phyloP scores from a whole-genome alignment of 2,329 filamentous ascomycete species.

The Byssochlamys sp. region DNA sequence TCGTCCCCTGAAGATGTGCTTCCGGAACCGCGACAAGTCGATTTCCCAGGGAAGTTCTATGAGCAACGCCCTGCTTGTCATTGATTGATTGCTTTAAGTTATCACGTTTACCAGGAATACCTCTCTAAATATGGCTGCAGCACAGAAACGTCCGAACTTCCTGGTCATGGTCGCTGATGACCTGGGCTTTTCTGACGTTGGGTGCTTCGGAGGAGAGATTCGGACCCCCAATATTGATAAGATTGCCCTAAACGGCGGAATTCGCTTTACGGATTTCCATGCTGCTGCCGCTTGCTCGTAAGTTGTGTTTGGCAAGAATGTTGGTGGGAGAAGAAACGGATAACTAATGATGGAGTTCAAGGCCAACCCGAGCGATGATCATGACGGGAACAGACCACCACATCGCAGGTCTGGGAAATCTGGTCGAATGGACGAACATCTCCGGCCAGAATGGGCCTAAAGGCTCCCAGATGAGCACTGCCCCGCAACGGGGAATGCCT shows the following conservation, averaged over 20 bases:
- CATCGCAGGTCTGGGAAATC: conserved; percentile 46
- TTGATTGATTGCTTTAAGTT: background rate
- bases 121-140: conserved; percentile 12
- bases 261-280: conserved; percentile 57
- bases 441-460: conserved; percentile 45
- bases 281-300: conserved; percentile 54
- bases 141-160: conserved; percentile 47
- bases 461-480: conserved; percentile 42
- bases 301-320: conserved; percentile 4
- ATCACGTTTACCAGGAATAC: background rate
- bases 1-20: background rate
- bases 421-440: conserved; percentile 50
- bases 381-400: conserved; percentile 56
- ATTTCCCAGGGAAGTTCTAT: background rate
- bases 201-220: conserved; percentile 53
- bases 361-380: conserved; percentile 55
- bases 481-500: conserved; percentile 48
- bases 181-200: conserved; percentile 51
- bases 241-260: conserved; percentile 38
- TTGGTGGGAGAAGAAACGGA: background rate
- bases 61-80: background rate
- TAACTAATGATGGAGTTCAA: conserved; percentile 5
- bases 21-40: background rate
- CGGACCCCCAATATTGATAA: conserved; percentile 51
- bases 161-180: conserved; percentile 52